Evolutionary conservation across 2,329 filamentous ascomycete genomes (phyloP), one percentile per base, ranked within the genome.

Genomic region (Graphiopsis chlorocephala): DNA sequence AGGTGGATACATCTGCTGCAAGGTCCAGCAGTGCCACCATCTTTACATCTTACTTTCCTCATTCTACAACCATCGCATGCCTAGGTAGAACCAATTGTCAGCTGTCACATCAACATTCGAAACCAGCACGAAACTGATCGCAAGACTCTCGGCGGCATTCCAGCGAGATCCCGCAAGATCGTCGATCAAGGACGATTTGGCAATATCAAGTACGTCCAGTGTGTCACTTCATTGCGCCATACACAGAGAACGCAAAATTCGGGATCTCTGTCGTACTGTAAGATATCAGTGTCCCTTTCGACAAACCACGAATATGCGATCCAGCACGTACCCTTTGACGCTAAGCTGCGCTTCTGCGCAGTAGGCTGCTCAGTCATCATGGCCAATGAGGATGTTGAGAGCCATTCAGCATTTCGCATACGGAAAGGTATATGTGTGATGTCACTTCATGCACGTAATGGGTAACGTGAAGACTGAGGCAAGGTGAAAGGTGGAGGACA

Each of bases 21-120:
- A 14, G 28, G 65, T 26, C 17, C 33, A 59, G 6, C 31, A 20
- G n/a, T 38, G 15, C 20, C 38, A 45, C 52, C 63, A 55, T 63
- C 63, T 57, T 28, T 59, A 58, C 52, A 64, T 60, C 59, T 50
- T 33, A 67, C 33, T 33, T 67, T 56, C 65, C 65, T 47, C 26
- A 60, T 25, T 33, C 62, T 25, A 29, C 62, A 61, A 8, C 59
- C 59, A 28, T 61, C 59, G 31, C 59, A 61, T 26, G 59, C 59
- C 59, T 56, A 23, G 5, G 25, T n/a, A 20, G 4, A 2, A 17
- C n/a, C 20, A n/a, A 20, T 26, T 29, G 50, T 53, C 28, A 53
- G 50, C 17, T 29, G 26, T 17, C 5, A 31, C 17, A n/a, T 53
- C 14, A n/a, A 12, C 14, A 17, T n/a, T 4, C 17, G 3, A 14